Evolutionary conservation across 371 early-diverging fungal genomes (phyloP), one percentile per base, ranked within the genome.

Genomic region (Batrachochytrium dendrobatidis): DNA sequence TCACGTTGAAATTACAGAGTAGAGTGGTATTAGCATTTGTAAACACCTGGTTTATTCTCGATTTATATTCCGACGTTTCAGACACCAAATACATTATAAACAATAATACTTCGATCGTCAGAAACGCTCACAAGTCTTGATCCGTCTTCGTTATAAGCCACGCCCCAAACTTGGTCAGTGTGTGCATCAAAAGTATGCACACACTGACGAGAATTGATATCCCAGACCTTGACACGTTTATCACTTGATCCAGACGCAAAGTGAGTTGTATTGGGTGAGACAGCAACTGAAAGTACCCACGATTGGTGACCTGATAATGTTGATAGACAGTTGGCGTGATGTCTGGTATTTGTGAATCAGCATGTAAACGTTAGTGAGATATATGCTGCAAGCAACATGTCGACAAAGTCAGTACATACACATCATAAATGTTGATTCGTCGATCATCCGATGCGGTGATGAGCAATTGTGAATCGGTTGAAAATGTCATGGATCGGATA

Each of bases 191-290:
- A 86, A 20, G 88, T 89, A 63, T 89, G 89, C 29, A 88, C 65
- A 60, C 88, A 87, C 34, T 85, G 83, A 53, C 84, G 73, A 33
- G 79, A 74, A 34, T 79, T 79, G 43, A 86, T 61, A 72, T 89
- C 88, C 91, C 91, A 91, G 18, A 91, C 72, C 68, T 89, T 91
- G 55, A 89, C 82, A 53, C 81, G 80, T 56, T 85, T 83, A 64
- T 91, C 91, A 55, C 85, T 84, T 7, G 79, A 74, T 71, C 83
- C 83, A 44, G 86, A 84, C 0, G 88, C 87, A 53, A 88, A 72
- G 57, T 88, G 88, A 17, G 76, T 77, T 31, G 84, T 84, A 56
- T 84, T 82, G 17, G 85, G 84, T 69, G 82, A 82, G 52, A 81
- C 82, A 8, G 83, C 80, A 1, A 89, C 83, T 10, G 81, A 79